Evolutionary conservation across 1,139 yeast species (phyloP).

Genomic region (Pichia sp.): DNA sequence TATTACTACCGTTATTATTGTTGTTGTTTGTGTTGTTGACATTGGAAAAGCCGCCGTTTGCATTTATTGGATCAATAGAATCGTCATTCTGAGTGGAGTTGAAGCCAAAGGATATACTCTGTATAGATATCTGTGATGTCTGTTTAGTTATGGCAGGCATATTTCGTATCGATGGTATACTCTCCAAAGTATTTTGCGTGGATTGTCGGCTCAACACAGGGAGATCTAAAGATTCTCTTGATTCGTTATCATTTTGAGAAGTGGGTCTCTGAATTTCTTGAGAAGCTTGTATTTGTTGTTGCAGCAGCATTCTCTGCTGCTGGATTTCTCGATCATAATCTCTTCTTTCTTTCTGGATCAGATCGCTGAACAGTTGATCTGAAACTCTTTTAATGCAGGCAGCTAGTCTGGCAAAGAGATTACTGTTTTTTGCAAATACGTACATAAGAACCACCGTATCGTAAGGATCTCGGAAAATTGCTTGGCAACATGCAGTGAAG

Average conservation of each 20-base stretch:
- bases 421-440: conserved; percentile 45
- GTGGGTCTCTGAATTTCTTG: not conserved
- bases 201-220: conserved; percentile 19
- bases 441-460: conserved; percentile 55
- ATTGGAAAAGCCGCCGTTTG: not conserved
- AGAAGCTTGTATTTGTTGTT: conserved; percentile 2
- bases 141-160: conserved; percentile 15
- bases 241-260: conserved; percentile 1
- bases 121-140: conserved; percentile 16
- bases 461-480: conserved; percentile 45
- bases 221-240: conserved; percentile 13
- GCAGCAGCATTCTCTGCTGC: conserved; percentile 8
- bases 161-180: conserved; percentile 17
- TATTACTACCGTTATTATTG: not conserved
- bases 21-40: not conserved
- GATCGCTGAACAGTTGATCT: conserved; percentile 16
- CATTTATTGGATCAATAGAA: conserved; percentile 11
- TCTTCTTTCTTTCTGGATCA: conserved; percentile 13
- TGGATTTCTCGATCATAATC: conserved; percentile 11
- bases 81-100: conserved; percentile 8
- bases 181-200: conserved; percentile 19
- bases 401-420: conserved; percentile 19
- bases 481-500: conserved; percentile 50
- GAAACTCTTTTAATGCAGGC: conserved; percentile 23
- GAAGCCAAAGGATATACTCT: conserved; percentile 4